Evolutionary conservation across 306 rosid species (phyloP).

Genomic region (Gillenia trifoliata): DNA sequence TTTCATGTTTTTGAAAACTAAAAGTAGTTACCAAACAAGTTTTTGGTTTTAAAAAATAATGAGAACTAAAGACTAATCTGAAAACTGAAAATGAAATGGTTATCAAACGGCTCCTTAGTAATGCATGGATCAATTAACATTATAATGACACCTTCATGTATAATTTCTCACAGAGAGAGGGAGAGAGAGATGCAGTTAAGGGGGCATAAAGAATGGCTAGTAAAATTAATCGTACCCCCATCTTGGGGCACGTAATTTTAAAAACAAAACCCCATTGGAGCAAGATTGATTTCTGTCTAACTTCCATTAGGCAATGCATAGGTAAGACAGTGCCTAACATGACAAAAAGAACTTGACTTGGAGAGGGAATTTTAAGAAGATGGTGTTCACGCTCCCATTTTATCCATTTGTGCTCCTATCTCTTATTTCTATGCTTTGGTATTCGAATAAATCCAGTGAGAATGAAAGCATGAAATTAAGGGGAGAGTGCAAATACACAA

Average conservation of each 20-base stretch:
- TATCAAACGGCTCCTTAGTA: neutral
- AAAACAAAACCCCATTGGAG: neutral
- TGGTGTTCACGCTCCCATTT: neutral
- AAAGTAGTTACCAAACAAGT: too few relatives aligned
- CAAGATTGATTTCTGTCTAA: neutral
- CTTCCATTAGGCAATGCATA: neutral
- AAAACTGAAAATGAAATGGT: too few relatives aligned
- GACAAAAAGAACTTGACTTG: neutral
- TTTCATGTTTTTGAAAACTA: too few relatives aligned
- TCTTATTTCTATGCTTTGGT: neutral
- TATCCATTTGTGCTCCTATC: neutral
- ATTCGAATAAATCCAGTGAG: neutral
- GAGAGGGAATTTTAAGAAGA: neutral
- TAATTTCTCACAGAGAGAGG: neutral
- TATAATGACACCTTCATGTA: neutral
- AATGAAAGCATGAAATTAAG: neutral
- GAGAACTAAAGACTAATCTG: too few relatives aligned
- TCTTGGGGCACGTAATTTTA: neutral
- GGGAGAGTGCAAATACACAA: neutral
- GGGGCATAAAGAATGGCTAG: neutral
- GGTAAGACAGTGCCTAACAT: neutral
- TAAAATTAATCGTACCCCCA: neutral
- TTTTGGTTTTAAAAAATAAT: too few relatives aligned
- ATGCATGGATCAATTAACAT: neutral
- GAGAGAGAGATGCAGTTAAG: neutral